A percentile compares a stretch with the other conserved stretches of the same genome.
phyloP scores from a whole-genome alignment of 1,139 yeast species.

The Scheffersomyces segobiensis region DNA sequence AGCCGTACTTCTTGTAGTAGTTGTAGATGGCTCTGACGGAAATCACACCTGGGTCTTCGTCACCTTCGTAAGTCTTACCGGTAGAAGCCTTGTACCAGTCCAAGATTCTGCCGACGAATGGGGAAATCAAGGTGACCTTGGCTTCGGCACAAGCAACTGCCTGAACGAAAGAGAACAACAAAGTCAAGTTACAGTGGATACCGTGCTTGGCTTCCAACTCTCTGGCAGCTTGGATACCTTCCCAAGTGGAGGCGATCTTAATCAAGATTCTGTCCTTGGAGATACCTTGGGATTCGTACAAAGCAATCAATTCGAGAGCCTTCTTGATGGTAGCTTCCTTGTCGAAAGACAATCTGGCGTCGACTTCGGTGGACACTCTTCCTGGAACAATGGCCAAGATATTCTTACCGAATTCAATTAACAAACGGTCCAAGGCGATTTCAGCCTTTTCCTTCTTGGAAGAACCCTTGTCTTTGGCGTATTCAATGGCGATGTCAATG shows the following conservation, averaged over 20 bases:
- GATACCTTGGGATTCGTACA: slow-evolving; percentile 84
- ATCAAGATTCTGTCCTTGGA: slow-evolving; percentile 86
- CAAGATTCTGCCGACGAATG: slow-evolving; percentile 98
- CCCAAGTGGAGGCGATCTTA: slow-evolving; percentile 98
- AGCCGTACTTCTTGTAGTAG: slow-evolving; percentile 97
- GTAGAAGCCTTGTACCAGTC: slow-evolving; percentile 98
- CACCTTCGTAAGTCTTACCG: slow-evolving; percentile 77
- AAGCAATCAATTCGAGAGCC: slow-evolving; percentile 83
- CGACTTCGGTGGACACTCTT: slow-evolving; percentile 98
- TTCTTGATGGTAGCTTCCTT: slow-evolving; percentile 89
- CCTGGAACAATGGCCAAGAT: slow-evolving; percentile 96
- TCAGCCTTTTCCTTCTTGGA: slow-evolving; percentile 52
- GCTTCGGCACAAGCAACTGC: slow-evolving; percentile 99
- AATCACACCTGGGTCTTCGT: slow-evolving; percentile 94
- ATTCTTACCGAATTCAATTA: slow-evolving; percentile 95
- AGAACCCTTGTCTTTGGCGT: slow-evolving; percentile 70
- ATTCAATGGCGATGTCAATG: slow-evolving; percentile 87
- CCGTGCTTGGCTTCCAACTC: slow-evolving; percentile 90
- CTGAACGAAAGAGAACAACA: slow-evolving; percentile 91
- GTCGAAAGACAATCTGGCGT: slow-evolving; percentile 95
- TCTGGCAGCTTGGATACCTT: slow-evolving; percentile 98
- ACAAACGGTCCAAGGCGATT: slow-evolving; percentile 84
- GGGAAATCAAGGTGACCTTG: slow-evolving; percentile 90
- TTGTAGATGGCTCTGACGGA: slow-evolving; percentile 88
- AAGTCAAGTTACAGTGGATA: slow-evolving; percentile 93